Evolutionary conservation across 306 rosid genomes (phyloP).

Genomic region (Medicago lupulina): DNA sequence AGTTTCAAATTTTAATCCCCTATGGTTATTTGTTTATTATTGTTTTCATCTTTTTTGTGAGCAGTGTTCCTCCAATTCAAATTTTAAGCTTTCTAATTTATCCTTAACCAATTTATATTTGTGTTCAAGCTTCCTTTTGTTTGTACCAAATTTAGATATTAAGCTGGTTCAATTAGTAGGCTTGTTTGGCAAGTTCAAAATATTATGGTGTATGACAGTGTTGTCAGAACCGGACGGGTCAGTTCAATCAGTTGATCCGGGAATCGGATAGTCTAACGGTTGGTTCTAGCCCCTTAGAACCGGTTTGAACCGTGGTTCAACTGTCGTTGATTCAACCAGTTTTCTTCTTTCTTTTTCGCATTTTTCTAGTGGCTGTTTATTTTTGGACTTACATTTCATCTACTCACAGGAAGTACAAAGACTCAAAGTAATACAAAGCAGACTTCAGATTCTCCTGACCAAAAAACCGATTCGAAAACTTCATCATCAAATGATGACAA

Average conservation of each 20-base stretch:
- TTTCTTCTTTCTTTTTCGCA: not conserved
- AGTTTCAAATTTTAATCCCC: too few relatives aligned
- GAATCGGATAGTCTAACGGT: not conserved
- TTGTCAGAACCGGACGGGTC: not conserved
- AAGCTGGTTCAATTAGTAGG: not conserved
- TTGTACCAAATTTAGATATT: not conserved
- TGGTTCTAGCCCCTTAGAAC: not conserved
- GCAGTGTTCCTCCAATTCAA: too few relatives aligned
- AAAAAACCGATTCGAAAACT: slow-evolving; percentile 30
- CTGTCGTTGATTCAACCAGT: not conserved
- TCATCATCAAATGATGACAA: slow-evolving; percentile 45
- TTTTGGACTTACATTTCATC: not conserved
- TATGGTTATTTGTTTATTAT: not conserved
- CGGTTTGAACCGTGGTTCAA: not conserved
- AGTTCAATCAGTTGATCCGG: not conserved
- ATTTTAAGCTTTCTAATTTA: too few relatives aligned
- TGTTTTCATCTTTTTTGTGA: too few relatives aligned
- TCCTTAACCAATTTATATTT: too few relatives aligned
- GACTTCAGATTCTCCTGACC: slow-evolving; percentile 40
- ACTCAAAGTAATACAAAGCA: slow-evolving; percentile 45
- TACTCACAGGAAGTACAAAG: slow-evolving; percentile 52
- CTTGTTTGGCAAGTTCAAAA: not conserved
- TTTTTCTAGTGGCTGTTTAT: not conserved
- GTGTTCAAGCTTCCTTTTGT: too few relatives aligned
- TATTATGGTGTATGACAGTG: not conserved